These are phyloP conservation scores for Agrocybe pediades DNA, from an alignment of 768 basidiomycete species.

Conservation along the genomic window DNA sequence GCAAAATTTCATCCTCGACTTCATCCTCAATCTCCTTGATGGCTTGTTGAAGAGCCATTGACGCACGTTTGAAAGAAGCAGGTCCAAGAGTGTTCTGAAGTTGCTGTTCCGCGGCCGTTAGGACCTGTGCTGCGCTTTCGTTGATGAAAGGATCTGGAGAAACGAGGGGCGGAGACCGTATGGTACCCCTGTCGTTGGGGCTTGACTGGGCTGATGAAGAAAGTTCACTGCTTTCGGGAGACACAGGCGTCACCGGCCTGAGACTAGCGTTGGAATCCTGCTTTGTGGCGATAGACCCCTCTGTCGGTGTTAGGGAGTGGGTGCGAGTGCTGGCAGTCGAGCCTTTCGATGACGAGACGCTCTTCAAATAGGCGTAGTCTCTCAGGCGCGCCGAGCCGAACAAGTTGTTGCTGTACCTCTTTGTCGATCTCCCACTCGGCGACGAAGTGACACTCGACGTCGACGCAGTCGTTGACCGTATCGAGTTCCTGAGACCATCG, in stretches of 20 bases:
- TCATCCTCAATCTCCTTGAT: slow-evolving; percentile 81
- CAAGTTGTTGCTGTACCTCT: slow-evolving; percentile 85
- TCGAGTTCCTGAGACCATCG: slow-evolving; percentile 26
- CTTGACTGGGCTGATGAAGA: slow-evolving; percentile 43
- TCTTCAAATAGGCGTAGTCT: slow-evolving; percentile 72
- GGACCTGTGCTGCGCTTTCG: slow-evolving; percentile 26
- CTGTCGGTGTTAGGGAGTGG: slow-evolving; percentile 51
- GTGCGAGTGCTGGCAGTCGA: slow-evolving; percentile 45
- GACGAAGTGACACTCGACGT: slow-evolving; percentile 50
- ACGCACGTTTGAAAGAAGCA: slow-evolving; percentile 60
- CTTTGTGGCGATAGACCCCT: slow-evolving; percentile 35
- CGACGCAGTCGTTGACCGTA: slow-evolving; percentile 36
- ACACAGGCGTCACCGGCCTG: slow-evolving; percentile 55
- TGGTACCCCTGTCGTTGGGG: slow-evolving; percentile 30
- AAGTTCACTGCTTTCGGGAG: slow-evolving; percentile 52
- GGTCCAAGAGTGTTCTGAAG: slow-evolving; percentile 53
- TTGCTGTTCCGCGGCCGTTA: slow-evolving; percentile 45
- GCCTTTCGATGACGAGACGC: slow-evolving; percentile 42
- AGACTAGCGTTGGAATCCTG: slow-evolving; percentile 43
- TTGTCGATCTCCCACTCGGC: slow-evolving; percentile 45
- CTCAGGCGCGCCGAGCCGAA: slow-evolving; percentile 81
- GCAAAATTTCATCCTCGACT: slow-evolving; percentile 74
- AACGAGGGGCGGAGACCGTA: slow-evolving; percentile 43
- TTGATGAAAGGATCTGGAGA: slow-evolving; percentile 38
- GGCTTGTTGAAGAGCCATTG: slow-evolving; percentile 72